Percentiles rank a stretch among this genome's conserved stretches.
Conservation (phyloP, 2,329 filamentous ascomycete species). For the Pestalotiopsis sp. region DNA sequence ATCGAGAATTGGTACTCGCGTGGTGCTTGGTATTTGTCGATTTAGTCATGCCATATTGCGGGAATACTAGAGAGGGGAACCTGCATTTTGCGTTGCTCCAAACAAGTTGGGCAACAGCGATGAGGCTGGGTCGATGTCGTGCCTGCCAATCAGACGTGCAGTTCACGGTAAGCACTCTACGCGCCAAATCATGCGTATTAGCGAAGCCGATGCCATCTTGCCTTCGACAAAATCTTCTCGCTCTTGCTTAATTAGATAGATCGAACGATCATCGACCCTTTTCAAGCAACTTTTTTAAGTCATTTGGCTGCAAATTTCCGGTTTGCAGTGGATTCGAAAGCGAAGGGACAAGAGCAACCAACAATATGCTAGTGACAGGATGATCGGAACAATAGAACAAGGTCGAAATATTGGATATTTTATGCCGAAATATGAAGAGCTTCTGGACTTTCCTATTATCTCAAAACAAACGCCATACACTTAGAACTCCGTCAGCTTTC, state of each 20-base stretch:
- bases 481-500: slow-evolving; percentile 12
- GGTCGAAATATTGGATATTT: background rate
- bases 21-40: background rate
- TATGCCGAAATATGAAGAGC: background rate
- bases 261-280: too few species aligned
- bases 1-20: background rate
- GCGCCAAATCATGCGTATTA: background rate
- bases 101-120: background rate
- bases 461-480: slow-evolving; percentile 14
- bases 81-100: too few species aligned
- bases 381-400: background rate
- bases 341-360: too few species aligned
- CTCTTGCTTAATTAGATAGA: too few species aligned
- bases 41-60: background rate
- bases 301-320: too few species aligned
- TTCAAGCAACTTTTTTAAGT: too few species aligned
- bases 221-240: too few species aligned
- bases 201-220: too few species aligned
- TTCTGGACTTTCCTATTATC: slow-evolving; percentile 6
- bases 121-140: background rate
- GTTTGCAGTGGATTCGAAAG: too few species aligned
- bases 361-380: background rate
- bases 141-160: background rate
- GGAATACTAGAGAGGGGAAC: background rate
- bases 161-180: background rate